phyloP scores from a whole-genome alignment of 768 basidiomycete genomes.

The Xerocomus potaroensis region DNA sequence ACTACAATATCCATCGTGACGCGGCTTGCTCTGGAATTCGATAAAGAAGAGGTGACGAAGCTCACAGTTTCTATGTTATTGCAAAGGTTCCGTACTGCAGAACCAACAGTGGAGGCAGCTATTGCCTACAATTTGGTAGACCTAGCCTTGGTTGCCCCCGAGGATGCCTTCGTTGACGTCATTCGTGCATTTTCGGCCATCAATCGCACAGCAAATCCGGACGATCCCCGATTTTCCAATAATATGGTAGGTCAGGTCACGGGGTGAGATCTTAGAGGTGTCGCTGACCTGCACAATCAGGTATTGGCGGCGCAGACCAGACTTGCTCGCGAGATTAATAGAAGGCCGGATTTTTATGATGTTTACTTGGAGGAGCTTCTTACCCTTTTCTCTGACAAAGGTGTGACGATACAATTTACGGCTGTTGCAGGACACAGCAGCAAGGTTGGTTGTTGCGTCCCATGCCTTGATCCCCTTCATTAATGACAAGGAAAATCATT shows the following conservation, averaged over 20 bases:
- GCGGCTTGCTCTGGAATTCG: constrained; percentile 80
- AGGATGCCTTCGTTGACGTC: constrained; percentile 76
- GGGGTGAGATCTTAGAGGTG: neutral
- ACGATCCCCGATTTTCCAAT: constrained; percentile 84
- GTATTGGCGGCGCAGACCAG: constrained; percentile 89
- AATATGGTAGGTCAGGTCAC: constrained; percentile 62
- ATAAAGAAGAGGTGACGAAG: constrained; percentile 81
- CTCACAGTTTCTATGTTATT: constrained; percentile 90
- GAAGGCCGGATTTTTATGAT: constrained; percentile 73
- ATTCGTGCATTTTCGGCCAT: constrained; percentile 80
- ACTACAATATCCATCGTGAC: constrained; percentile 92
- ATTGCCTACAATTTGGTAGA: constrained; percentile 92
- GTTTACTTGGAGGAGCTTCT: constrained; percentile 82
- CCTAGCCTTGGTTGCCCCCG: constrained; percentile 74
- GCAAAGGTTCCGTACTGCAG: constrained; percentile 79
- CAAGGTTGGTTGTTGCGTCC: constrained; percentile 44
- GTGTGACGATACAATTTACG: constrained; percentile 82
- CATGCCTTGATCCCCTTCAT: constrained; percentile 1
- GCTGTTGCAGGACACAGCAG: constrained; percentile 61
- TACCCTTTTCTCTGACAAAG: constrained; percentile 85
- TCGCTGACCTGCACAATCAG: constrained; percentile 33
- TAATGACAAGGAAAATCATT: constrained; percentile 2
- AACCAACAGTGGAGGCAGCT: constrained; percentile 84
- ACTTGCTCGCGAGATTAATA: constrained; percentile 73
- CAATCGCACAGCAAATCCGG: constrained; percentile 81